These are phyloP conservation scores for Galerina sulciceps DNA, from an alignment of 768 basidiomycete species.

Conservation along the genomic window DNA sequence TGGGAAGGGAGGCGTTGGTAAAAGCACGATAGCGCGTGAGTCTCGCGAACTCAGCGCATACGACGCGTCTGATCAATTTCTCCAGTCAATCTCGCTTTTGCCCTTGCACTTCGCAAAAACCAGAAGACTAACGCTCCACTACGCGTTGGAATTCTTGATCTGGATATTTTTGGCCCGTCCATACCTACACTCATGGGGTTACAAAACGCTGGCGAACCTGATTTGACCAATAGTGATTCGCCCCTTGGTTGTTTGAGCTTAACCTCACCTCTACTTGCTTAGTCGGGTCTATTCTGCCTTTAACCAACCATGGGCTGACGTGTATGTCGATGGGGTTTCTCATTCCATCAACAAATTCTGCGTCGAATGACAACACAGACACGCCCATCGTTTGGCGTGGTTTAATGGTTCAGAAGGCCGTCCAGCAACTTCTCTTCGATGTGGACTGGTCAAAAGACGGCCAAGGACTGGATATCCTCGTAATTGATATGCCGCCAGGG, in stretches of 20 bases:
- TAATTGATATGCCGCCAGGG: slow-evolving; percentile 96
- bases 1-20: slow-evolving; percentile 96
- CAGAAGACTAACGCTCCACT: slow-evolving; percentile 41
- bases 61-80: not conserved
- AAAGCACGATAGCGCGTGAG: slow-evolving; percentile 89
- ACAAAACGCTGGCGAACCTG: slow-evolving; percentile 75
- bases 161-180: slow-evolving; percentile 96
- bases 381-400: slow-evolving; percentile 94
- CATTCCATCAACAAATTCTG: slow-evolving; percentile 51
- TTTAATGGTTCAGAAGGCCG: slow-evolving; percentile 97
- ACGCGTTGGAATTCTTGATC: slow-evolving; percentile 86
- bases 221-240: slow-evolving; percentile 66
- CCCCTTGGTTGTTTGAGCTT: not conserved
- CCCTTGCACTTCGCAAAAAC: slow-evolving; percentile 55
- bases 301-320: slow-evolving; percentile 86
- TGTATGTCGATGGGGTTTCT: slow-evolving; percentile 99
- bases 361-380: slow-evolving; percentile 54
- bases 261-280: not conserved
- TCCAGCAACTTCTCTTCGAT: slow-evolving; percentile 94
- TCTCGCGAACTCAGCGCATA: not conserved
- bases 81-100: slow-evolving; percentile 82
- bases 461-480: slow-evolving; percentile 77
- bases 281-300: slow-evolving; percentile 82
- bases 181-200: slow-evolving; percentile 93
- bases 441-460: slow-evolving; percentile 78